Conservation (phyloP, 2,329 filamentous ascomycete species). For the Metarhizium sp. region DNA sequence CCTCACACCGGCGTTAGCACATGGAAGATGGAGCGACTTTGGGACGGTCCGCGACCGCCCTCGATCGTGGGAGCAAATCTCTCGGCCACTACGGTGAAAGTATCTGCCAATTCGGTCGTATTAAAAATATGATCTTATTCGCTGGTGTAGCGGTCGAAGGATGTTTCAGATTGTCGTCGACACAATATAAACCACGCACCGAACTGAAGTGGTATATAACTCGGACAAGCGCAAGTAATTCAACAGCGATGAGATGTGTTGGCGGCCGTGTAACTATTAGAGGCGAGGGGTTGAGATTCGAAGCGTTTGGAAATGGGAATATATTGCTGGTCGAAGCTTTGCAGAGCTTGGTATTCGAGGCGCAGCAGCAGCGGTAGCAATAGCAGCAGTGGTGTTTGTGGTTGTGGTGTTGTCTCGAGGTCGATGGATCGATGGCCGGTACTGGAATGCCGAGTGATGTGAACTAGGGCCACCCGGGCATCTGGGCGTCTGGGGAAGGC, state of each 20-base stretch:
- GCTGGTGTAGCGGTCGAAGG: neutral
- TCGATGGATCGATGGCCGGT: neutral
- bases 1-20: constrained; percentile 16
- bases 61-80: neutral
- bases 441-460: neutral
- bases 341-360: too few relatives aligned
- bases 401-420: neutral
- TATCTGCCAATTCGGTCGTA: neutral
- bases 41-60: constrained; percentile 4
- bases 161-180: neutral
- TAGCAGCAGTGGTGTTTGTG: neutral
- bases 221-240: too few relatives aligned
- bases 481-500: neutral
- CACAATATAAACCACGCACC: neutral
- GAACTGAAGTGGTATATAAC: too few relatives aligned
- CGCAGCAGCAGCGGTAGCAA: too few relatives aligned
- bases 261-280: too few relatives aligned
- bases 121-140: neutral
- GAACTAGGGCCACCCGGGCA: neutral
- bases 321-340: too few relatives aligned
- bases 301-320: too few relatives aligned
- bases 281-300: too few relatives aligned
- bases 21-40: constrained; percentile 6
- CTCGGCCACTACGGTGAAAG: neutral
- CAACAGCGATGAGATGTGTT: too few relatives aligned